phyloP scores from a whole-genome alignment of 441 rosid genomes.

The Erodium texanum region DNA sequence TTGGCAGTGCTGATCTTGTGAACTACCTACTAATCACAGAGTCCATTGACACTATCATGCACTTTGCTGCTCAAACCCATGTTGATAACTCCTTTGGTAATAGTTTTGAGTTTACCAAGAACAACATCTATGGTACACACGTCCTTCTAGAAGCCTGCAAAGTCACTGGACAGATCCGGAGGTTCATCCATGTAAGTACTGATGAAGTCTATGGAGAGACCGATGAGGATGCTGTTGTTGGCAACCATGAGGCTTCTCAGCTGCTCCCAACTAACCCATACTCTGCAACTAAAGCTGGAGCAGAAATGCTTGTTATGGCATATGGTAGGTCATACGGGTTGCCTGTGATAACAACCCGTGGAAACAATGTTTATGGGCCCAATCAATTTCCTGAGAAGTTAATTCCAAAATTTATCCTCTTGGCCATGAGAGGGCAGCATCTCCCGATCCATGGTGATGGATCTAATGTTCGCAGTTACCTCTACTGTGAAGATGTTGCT shows the following conservation, averaged over 20 bases:
- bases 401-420: slow-evolving; percentile 45
- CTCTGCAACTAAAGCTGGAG: slow-evolving; percentile 54
- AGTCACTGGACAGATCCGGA: slow-evolving; percentile 48
- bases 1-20: slow-evolving; percentile 51
- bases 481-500: slow-evolving; percentile 93
- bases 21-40: slow-evolving; percentile 47
- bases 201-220: slow-evolving; percentile 69
- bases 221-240: slow-evolving; percentile 46
- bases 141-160: slow-evolving; percentile 54
- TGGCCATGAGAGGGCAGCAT: slow-evolving; percentile 47
- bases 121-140: slow-evolving; percentile 48
- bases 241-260: slow-evolving; percentile 51
- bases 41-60: slow-evolving; percentile 53
- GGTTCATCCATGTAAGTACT: slow-evolving; percentile 58
- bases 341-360: slow-evolving; percentile 49
- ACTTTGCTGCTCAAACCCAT: slow-evolving; percentile 53
- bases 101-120: slow-evolving; percentile 54
- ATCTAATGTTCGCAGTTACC: slow-evolving; percentile 72
- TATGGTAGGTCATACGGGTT: slow-evolving; percentile 48
- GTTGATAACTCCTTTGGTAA: slow-evolving; percentile 53
- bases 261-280: slow-evolving; percentile 52
- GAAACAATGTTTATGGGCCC: slow-evolving; percentile 63
- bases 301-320: slow-evolving; percentile 63
- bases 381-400: slow-evolving; percentile 59
- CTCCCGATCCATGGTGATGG: slow-evolving; percentile 95